Evolutionary conservation across 805 yeast genomes (phyloP).

Genomic region (Schwanniomyces sp.): DNA sequence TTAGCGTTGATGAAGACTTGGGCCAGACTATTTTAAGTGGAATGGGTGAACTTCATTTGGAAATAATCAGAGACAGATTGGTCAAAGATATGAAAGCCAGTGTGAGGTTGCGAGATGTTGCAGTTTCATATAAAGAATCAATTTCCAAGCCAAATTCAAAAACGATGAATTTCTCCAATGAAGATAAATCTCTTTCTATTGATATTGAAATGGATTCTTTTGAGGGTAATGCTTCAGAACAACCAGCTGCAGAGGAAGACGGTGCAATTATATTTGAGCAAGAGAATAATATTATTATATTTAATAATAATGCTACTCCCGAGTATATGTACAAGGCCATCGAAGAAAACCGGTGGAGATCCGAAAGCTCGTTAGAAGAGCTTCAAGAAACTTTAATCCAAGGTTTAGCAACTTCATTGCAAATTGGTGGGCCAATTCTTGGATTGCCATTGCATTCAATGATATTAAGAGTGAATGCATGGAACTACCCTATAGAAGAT

Average conservation of each 20-base stretch:
- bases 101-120: constrained; percentile 77
- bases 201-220: constrained; percentile 32
- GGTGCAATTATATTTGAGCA: constrained; percentile 38
- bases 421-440: constrained; percentile 64
- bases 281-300: constrained; percentile 49
- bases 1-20: constrained; percentile 74
- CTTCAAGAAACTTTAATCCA: constrained; percentile 55
- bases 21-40: constrained; percentile 91
- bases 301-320: constrained; percentile 33
- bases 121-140: constrained; percentile 88
- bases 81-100: constrained; percentile 81
- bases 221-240: constrained; percentile 35
- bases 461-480: constrained; percentile 50
- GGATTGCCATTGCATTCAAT: constrained; percentile 61
- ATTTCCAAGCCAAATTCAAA: constrained; percentile 18
- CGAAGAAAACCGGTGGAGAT: constrained; percentile 50
- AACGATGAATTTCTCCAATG: constrained; percentile 16
- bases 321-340: constrained; percentile 18
- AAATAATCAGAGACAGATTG: constrained; percentile 78
- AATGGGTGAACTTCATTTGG: constrained; percentile 96
- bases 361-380: constrained; percentile 44
- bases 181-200: constrained; percentile 19
- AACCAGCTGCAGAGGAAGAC: constrained; percentile 35
- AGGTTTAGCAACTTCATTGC: constrained; percentile 61
- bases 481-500: constrained; percentile 57